Conservation (phyloP, 805 yeast genomes). For the Scheffersomyces ergatensis region DNA sequence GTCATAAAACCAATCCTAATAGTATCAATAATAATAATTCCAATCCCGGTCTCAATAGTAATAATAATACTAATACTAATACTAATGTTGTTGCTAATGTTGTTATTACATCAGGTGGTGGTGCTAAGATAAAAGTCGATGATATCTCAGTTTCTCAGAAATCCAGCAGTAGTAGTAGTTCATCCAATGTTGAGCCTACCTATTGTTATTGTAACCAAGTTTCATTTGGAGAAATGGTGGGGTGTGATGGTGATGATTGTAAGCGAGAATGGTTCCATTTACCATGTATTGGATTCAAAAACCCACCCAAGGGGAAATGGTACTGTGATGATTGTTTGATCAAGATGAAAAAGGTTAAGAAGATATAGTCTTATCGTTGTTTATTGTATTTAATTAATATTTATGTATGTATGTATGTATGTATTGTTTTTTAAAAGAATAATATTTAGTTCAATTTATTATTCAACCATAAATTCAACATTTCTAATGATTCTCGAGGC, state of each 20-base stretch:
- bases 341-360: conserved; percentile 9
- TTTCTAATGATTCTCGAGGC: conserved; percentile 61
- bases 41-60: not conserved
- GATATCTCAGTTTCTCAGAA: conserved; percentile 1
- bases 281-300: conserved; percentile 84
- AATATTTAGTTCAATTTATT: not conserved
- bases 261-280: conserved; percentile 94
- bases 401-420: not conserved
- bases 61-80: not conserved
- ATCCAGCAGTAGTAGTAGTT: conserved; percentile 3
- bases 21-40: not conserved
- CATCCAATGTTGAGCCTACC: conserved; percentile 57
- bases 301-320: conserved; percentile 70
- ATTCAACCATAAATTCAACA: conserved; percentile 76
- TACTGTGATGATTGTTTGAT: conserved; percentile 30
- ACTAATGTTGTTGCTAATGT: not conserved
- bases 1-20: too few relatives aligned
- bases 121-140: not conserved
- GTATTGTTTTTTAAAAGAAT: too few relatives aligned
- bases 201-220: conserved; percentile 97
- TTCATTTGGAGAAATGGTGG: conserved; percentile 98
- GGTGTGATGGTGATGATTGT: conserved; percentile 94
- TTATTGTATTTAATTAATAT: not conserved
- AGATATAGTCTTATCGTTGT: not conserved
- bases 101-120: not conserved